Percentiles rank a stretch among this genome's conserved stretches.
These are phyloP conservation scores for Ophiostoma piceae DNA, from an alignment of 2,329 filamentous ascomycete species.

Conservation along the genomic window DNA sequence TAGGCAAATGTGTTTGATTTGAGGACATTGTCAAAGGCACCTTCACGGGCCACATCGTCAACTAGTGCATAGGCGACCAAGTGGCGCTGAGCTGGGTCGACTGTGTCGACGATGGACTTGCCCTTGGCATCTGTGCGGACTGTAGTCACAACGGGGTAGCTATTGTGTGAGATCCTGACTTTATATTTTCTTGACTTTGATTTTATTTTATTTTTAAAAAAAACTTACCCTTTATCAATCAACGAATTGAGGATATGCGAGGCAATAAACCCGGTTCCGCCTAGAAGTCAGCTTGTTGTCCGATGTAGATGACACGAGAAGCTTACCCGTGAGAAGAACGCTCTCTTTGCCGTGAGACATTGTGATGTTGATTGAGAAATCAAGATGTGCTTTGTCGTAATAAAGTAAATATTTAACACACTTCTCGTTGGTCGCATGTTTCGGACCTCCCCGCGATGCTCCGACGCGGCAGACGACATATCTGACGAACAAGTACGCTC, in stretches of 20 bases:
- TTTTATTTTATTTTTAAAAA: not conserved
- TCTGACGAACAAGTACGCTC: not conserved
- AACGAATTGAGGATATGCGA: conserved; percentile 48
- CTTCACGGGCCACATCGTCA: conserved; percentile 62
- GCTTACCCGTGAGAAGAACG: not conserved
- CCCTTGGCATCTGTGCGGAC: conserved; percentile 47
- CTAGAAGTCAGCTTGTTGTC: conserved; percentile 33
- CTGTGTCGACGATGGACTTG: conserved; percentile 39
- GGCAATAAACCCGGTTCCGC: conserved; percentile 51
- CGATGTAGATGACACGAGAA: too few species aligned
- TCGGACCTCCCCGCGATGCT: not conserved
- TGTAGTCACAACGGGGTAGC: conserved; percentile 43
- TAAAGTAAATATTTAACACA: not conserved
- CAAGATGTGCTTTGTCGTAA: not conserved
- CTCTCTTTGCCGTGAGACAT: not conserved
- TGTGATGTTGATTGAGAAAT: not conserved
- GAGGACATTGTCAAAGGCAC: conserved; percentile 60
- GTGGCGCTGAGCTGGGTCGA: conserved; percentile 40
- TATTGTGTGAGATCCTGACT: conserved; percentile 27
- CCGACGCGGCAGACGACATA: not conserved
- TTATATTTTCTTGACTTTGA: not conserved
- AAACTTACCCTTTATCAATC: conserved; percentile 37
- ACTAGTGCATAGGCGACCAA: conserved; percentile 52
- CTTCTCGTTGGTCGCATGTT: not conserved
- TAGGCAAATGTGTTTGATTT: conserved; percentile 57